Conservation (phyloP, 1,284 basidiomycete species). For the Apiotrichum gamsii region DNA sequence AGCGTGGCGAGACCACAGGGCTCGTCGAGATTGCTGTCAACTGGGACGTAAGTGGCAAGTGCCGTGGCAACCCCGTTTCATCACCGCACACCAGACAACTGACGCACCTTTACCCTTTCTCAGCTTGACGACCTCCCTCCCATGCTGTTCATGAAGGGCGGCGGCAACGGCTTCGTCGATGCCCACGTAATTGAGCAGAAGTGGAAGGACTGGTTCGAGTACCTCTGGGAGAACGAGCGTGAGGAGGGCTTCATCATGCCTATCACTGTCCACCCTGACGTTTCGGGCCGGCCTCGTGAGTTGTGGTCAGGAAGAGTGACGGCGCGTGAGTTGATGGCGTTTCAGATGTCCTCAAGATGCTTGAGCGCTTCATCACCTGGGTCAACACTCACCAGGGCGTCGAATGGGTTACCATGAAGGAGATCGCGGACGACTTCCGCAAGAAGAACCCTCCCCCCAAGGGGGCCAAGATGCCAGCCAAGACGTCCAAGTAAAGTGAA, state of each 20-base stretch:
- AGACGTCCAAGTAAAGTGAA: conserved; percentile 3
- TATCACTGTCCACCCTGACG: conserved; percentile 71
- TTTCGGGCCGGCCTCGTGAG: conserved; percentile 51
- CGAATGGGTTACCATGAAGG: conserved; percentile 62
- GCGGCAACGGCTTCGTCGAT: conserved; percentile 66
- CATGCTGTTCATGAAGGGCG: conserved; percentile 67
- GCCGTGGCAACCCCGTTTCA: not conserved
- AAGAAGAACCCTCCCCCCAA: conserved; percentile 20
- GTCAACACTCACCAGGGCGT: conserved; percentile 65
- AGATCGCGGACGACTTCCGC: conserved; percentile 37
- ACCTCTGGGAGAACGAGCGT: conserved; percentile 52
- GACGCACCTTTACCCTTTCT: no score
- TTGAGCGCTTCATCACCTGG: conserved; percentile 74
- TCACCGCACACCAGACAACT: not conserved
- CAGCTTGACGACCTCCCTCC: conserved; percentile 58
- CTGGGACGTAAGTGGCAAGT: conserved; percentile 50
- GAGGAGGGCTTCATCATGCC: conserved; percentile 58
- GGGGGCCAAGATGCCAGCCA: conserved; percentile 35
- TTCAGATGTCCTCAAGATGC: conserved; percentile 63
- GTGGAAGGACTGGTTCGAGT: conserved; percentile 69
- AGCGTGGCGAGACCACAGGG: conserved; percentile 60
- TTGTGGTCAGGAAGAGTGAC: no score
- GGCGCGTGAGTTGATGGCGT: no score
- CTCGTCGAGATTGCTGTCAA: conserved; percentile 67
- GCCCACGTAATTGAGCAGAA: conserved; percentile 62